These are phyloP conservation scores for Talinum fruticosum DNA, from an alignment of 148 eudicot genomes.

Conservation along the genomic window DNA sequence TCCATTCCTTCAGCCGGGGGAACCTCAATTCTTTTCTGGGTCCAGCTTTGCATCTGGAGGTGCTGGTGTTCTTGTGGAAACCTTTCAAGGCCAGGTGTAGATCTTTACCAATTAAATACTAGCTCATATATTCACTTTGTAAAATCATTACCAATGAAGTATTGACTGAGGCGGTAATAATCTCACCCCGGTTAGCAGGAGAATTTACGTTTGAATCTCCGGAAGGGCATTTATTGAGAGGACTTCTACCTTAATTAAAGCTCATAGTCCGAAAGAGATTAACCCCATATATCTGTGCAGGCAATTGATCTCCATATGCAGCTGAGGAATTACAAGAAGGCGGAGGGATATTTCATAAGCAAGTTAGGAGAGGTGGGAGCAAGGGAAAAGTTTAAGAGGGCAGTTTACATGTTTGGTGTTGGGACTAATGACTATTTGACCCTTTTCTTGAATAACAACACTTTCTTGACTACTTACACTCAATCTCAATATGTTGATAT, in stretches of 20 bases:
- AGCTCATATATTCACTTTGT: too few species aligned
- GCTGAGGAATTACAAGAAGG: slow-evolving; percentile 33
- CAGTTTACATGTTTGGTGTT: slow-evolving; percentile 45
- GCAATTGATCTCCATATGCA: slow-evolving; percentile 46
- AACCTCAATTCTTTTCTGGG: slow-evolving; percentile 27
- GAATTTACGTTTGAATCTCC: too few species aligned
- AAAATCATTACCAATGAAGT: too few species aligned
- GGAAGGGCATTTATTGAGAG: too few species aligned
- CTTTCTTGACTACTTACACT: slow-evolving; percentile 15
- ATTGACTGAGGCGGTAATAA: too few species aligned
- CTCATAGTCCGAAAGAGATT: too few species aligned
- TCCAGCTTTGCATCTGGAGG: slow-evolving; percentile 70
- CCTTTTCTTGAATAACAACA: slow-evolving; percentile 17
- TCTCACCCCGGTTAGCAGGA: too few species aligned
- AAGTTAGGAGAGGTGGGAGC: slow-evolving; percentile 36
- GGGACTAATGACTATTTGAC: slow-evolving; percentile 45
- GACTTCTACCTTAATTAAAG: too few species aligned
- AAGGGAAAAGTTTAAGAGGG: slow-evolving; percentile 18
- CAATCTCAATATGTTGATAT: slow-evolving; percentile 22
- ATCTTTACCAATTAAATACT: too few species aligned
- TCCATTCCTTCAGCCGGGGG: slow-evolving; percentile 46
- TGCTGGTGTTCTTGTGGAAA: slow-evolving; percentile 55
- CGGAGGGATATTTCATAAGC: slow-evolving; percentile 20
- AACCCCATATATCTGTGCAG: slow-evolving; percentile 21
- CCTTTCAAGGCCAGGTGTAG: slow-evolving; percentile 45